A percentile compares a stretch with the other conserved stretches of the same genome.
phyloP scores from a whole-genome alignment of 2,329 filamentous ascomycete genomes.

The Botrytis tulipae region DNA sequence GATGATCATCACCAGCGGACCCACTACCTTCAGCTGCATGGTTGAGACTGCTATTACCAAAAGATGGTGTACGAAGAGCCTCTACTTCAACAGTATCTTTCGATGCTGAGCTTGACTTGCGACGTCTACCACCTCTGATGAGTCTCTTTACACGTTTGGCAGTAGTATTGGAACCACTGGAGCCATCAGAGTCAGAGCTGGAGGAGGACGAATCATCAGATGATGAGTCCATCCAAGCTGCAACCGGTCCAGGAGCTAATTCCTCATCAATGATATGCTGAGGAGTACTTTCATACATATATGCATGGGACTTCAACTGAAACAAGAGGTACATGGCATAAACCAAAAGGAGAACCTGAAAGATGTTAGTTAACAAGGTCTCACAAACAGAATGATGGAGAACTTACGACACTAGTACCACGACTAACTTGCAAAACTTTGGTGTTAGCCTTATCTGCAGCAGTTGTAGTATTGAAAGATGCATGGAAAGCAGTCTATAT shows the following conservation, averaged over 20 bases:
- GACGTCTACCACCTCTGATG: conserved; percentile 60
- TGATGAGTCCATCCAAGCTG: conserved; percentile 76
- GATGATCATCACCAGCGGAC: conserved; percentile 33
- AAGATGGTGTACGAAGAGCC: conserved; percentile 46
- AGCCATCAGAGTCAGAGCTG: conserved; percentile 66
- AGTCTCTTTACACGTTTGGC: conserved; percentile 74
- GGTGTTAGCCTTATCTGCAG: conserved; percentile 59
- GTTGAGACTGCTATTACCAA: conserved; percentile 34
- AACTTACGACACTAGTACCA: conserved; percentile 77
- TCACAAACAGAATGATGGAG: neutral
- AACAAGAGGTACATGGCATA: conserved; percentile 84
- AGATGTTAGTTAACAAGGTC: conserved; percentile 16
- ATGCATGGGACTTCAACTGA: conserved; percentile 87
- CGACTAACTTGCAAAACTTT: conserved; percentile 82
- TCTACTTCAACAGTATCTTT: conserved; percentile 50
- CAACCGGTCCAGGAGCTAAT: conserved; percentile 78
- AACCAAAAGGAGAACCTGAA: conserved; percentile 70
- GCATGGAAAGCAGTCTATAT: conserved; percentile 82
- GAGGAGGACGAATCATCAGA: conserved; percentile 54
- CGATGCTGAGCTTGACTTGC: conserved; percentile 73
- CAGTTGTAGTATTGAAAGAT: conserved; percentile 57
- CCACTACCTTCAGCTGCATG: conserved; percentile 28
- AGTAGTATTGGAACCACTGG: conserved; percentile 67
- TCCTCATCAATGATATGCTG: conserved; percentile 93
- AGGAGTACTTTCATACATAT: conserved; percentile 89